Evolutionary conservation across 1,284 basidiomycete genomes (phyloP).

Genomic region (Ustilago sp.): DNA sequence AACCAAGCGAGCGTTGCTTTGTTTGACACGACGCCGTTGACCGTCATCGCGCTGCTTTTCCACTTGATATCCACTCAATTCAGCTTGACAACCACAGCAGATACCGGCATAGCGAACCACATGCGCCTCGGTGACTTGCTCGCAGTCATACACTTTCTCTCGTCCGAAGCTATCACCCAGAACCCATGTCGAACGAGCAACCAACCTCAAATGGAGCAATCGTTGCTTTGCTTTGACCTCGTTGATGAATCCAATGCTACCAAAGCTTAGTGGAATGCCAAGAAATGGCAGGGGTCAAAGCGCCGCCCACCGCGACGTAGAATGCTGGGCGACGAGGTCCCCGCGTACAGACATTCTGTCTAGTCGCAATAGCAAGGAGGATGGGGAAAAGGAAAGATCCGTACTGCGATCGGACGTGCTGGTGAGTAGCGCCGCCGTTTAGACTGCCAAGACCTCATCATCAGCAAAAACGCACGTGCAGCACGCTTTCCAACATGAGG

Average conservation of each 20-base stretch:
- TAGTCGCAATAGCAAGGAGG: no score
- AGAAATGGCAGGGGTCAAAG: constrained; percentile 16
- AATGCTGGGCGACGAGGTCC: background rate
- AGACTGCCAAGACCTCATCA: constrained; percentile 4
- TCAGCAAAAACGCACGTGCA: background rate
- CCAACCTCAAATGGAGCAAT: no score
- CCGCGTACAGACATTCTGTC: no score
- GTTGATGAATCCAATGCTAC: background rate
- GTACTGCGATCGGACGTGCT: background rate
- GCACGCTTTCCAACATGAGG: background rate
- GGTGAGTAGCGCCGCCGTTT: background rate
- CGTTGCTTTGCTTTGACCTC: no score
- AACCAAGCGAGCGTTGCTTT: background rate
- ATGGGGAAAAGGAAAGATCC: constrained; percentile 1
- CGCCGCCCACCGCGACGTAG: background rate
- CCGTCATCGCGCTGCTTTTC: constrained; percentile 17
- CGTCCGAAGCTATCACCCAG: background rate
- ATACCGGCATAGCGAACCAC: background rate
- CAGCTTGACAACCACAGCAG: background rate
- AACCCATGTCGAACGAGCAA: no score
- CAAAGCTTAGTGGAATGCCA: background rate
- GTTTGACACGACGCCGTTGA: constrained; percentile 6
- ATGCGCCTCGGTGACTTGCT: constrained; percentile 2
- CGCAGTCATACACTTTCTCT: background rate
- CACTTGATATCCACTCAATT: background rate